Evolutionary conservation across 768 basidiomycete species (phyloP).

Genomic region (Astraeus odoratus): DNA sequence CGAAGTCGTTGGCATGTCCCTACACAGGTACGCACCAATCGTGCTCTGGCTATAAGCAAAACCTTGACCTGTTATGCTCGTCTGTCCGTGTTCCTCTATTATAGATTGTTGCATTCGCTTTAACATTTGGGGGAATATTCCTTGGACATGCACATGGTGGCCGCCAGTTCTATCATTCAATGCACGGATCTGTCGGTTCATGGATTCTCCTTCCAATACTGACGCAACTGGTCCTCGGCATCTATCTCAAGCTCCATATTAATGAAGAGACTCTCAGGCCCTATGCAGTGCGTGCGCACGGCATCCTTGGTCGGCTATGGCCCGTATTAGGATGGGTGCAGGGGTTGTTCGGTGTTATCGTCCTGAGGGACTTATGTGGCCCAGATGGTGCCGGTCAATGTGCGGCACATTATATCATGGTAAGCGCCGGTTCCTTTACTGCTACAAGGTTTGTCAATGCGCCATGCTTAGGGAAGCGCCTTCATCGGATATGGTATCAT

Average conservation of each 20-base stretch:
- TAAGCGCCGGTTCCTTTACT: conserved; percentile 15
- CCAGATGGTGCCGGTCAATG: conserved; percentile 70
- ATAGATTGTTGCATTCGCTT: conserved; percentile 57
- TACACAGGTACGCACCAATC: conserved; percentile 55
- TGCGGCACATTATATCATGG: conserved; percentile 82
- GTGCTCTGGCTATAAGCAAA: not conserved
- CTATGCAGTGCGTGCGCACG: conserved; percentile 63
- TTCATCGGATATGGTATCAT: conserved; percentile 85
- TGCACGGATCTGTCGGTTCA: conserved; percentile 61
- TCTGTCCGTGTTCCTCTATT: not conserved
- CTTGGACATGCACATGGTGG: conserved; percentile 88
- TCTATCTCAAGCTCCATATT: conserved; percentile 90
- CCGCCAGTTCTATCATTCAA: conserved; percentile 64
- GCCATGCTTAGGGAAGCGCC: conserved; percentile 52
- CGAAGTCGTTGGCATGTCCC: conserved; percentile 90
- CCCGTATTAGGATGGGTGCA: conserved; percentile 86
- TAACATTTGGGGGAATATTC: conserved; percentile 68
- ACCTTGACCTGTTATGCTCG: not conserved
- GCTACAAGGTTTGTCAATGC: conserved; percentile 10
- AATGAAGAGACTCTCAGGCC: conserved; percentile 70
- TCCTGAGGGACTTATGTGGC: conserved; percentile 76
- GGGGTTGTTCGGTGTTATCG: conserved; percentile 78
- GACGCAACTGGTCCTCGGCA: conserved; percentile 63
- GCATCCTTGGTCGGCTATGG: conserved; percentile 75
- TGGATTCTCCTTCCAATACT: conserved; percentile 52